Evolutionary conservation across 2,329 filamentous ascomycete species (phyloP).

Genomic region (Stagonosporopsis tanaceti): DNA sequence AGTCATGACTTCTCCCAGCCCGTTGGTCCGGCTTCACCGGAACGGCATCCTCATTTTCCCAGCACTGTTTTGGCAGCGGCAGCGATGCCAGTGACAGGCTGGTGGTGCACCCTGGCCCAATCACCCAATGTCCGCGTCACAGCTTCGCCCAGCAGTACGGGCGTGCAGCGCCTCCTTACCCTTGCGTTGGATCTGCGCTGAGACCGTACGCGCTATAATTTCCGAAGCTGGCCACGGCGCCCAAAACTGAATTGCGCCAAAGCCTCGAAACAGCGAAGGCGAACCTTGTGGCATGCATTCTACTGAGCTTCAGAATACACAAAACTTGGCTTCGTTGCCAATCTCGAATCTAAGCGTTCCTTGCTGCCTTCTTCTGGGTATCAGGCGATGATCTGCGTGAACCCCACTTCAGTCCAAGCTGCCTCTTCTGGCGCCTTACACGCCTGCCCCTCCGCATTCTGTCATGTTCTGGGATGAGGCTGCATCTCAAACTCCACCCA

Average conservation of each 20-base stretch:
- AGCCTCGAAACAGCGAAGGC: background rate
- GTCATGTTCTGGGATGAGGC: slow-evolving; percentile 3
- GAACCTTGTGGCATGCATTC: no score
- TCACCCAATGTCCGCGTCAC: slow-evolving; percentile 6
- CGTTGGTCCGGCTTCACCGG: slow-evolving; percentile 12
- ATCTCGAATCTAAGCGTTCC: background rate
- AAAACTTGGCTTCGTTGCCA: background rate
- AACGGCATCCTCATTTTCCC: background rate
- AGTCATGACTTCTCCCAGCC: slow-evolving; percentile 11
- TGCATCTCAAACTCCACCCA: slow-evolving; percentile 15
- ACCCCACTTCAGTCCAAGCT: background rate
- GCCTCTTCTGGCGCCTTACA: background rate
- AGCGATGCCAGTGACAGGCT: slow-evolving; percentile 6
- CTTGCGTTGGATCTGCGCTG: slow-evolving; percentile 15
- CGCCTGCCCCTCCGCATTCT: slow-evolving; percentile 1
- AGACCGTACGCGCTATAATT: slow-evolving; percentile 5
- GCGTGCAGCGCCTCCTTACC: slow-evolving; percentile 14
- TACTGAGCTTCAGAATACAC: background rate
- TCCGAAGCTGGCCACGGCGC: slow-evolving; percentile 7
- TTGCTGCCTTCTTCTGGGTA: background rate
- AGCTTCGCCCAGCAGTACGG: slow-evolving; percentile 12
- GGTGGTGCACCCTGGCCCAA: slow-evolving; percentile 9
- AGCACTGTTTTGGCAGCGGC: slow-evolving; percentile 6
- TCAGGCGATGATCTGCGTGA: slow-evolving; percentile 1
- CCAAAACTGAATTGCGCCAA: background rate